phyloP scores from a whole-genome alignment of 345 rosid species.

The Jatropha curcas region DNA sequence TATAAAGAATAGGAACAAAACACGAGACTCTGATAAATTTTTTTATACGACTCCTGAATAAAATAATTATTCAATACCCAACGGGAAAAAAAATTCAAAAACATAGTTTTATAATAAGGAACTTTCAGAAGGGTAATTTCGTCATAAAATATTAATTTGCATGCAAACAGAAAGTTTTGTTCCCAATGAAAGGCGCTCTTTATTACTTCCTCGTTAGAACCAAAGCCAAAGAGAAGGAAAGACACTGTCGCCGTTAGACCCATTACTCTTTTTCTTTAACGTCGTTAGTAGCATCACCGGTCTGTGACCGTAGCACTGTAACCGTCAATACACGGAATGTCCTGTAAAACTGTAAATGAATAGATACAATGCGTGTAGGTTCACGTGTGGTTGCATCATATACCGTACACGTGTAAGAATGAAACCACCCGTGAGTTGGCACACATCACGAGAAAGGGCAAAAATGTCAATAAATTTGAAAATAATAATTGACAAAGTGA shows the following conservation, averaged over 20 bases:
- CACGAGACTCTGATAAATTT: neutral
- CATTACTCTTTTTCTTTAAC: neutral
- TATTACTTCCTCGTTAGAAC: slow-evolving; percentile 2
- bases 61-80: neutral
- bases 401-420: slow-evolving; percentile 22
- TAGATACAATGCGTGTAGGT: neutral
- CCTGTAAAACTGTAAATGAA: neutral
- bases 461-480: neutral
- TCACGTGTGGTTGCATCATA: slow-evolving; percentile 29
- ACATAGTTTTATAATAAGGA: neutral
- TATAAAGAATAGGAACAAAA: too few species aligned
- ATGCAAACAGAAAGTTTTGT: neutral
- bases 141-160: neutral
- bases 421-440: slow-evolving; percentile 15
- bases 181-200: slow-evolving; percentile 11
- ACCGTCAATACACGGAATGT: neutral
- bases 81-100: neutral
- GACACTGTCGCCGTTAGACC: neutral
- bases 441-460: slow-evolving; percentile 18
- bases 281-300: slow-evolving; percentile 3
- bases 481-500: neutral
- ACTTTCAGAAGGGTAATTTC: neutral
- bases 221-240: neutral
- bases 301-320: neutral
- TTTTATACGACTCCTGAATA: too few species aligned